A percentile compares a stretch with the other conserved stretches of the same genome.
Conservation (phyloP, 2,329 filamentous ascomycete genomes). For the Diaporthe citrichinensis region DNA sequence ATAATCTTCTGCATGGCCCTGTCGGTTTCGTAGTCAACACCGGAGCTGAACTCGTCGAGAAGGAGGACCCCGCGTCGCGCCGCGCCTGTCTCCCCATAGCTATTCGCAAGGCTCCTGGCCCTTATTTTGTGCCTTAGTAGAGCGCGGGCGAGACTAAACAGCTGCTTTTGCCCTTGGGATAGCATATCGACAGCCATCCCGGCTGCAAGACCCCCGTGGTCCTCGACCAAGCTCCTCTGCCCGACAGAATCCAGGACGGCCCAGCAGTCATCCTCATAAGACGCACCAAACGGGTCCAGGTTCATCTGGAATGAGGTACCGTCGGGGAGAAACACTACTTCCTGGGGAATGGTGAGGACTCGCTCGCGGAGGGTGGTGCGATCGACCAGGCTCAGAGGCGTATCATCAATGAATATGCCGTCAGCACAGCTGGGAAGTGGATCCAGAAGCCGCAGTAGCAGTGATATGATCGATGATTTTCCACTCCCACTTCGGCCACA, state of each 20-base stretch:
- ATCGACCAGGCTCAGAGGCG: conserved; percentile 51
- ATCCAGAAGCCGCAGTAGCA: conserved; percentile 53
- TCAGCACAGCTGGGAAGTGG: conserved; percentile 46
- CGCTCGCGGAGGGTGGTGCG: conserved; percentile 56
- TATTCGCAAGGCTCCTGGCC: no score
- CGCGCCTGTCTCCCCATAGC: neutral
- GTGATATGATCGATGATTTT: conserved; percentile 55
- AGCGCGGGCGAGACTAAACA: conserved; percentile 34
- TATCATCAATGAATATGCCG: conserved; percentile 57
- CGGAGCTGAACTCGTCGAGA: conserved; percentile 60
- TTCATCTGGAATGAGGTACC: conserved; percentile 55
- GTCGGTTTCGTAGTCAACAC: conserved; percentile 59
- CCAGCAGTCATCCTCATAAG: neutral
- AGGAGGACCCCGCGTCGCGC: conserved; percentile 50
- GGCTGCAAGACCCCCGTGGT: neutral
- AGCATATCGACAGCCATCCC: conserved; percentile 1
- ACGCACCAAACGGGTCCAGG: conserved; percentile 51
- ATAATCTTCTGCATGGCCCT: conserved; percentile 59
- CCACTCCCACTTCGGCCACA: conserved; percentile 58
- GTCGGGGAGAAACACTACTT: conserved; percentile 61
- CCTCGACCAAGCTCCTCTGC: neutral
- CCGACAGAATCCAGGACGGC: neutral
- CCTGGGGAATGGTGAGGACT: conserved; percentile 64
- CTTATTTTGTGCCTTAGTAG: conserved; percentile 1
- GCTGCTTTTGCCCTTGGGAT: conserved; percentile 22